Evolutionary conservation across 495 filamentous ascomycete genomes (phyloP).

Genomic region (Xylaria nigripes): DNA sequence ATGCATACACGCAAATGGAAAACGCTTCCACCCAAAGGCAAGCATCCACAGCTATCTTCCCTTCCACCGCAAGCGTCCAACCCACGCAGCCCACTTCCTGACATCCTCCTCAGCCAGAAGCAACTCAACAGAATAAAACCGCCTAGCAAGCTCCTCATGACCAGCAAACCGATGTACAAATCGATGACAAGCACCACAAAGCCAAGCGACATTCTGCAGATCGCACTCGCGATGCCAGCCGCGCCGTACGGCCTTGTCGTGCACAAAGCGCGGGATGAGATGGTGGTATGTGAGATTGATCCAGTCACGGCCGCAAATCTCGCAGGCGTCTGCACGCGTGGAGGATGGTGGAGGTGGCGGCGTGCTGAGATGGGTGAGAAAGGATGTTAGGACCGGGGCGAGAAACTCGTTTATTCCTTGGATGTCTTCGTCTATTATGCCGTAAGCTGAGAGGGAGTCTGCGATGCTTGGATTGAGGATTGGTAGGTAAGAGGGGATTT

Average conservation of each 20-base stretch:
- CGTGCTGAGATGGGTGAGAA: constrained; percentile 44
- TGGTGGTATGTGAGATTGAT: constrained; percentile 78
- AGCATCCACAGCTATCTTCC: constrained; percentile 30
- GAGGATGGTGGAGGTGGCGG: constrained; percentile 53
- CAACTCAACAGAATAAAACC: constrained; percentile 64
- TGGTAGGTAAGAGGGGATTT: constrained; percentile 27
- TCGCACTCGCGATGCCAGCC: constrained; percentile 73
- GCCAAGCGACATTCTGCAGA: constrained; percentile 76
- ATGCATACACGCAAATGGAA: too few relatives aligned
- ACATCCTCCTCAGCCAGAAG: constrained; percentile 67
- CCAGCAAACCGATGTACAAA: constrained; percentile 70
- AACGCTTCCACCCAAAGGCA: background rate
- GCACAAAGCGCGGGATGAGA: constrained; percentile 67
- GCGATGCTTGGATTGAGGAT: constrained; percentile 40
- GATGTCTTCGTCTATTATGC: constrained; percentile 38
- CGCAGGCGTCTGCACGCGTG: constrained; percentile 54
- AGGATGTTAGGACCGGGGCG: constrained; percentile 50
- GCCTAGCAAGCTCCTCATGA: constrained; percentile 72
- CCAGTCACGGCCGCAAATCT: constrained; percentile 74
- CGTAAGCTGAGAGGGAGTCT: constrained; percentile 58
- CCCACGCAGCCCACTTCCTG: constrained; percentile 59
- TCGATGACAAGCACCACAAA: constrained; percentile 80
- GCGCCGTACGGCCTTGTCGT: constrained; percentile 69
- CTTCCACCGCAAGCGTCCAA: constrained; percentile 59
- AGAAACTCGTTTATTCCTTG: constrained; percentile 45